phyloP scores from a whole-genome alignment of 2,329 filamentous ascomycete species.

The Fusarium sp. region DNA sequence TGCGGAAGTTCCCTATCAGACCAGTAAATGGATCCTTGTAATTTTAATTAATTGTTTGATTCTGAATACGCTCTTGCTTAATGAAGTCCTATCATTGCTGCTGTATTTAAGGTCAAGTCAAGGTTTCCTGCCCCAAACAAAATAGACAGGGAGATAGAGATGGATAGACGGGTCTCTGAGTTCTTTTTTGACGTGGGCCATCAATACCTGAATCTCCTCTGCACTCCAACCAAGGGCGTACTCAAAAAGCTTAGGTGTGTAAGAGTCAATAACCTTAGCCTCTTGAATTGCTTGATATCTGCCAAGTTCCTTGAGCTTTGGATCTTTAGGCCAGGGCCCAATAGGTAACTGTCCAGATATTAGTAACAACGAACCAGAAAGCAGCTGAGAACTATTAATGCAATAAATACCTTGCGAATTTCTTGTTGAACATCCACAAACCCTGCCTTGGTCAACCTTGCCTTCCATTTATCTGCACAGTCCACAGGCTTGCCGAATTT shows the following conservation, averaged over 20 bases:
- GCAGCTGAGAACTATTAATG: fast-evolving
- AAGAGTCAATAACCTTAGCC: conserved; percentile 21
- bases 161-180: conserved; percentile 24
- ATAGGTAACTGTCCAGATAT: conserved; percentile 5
- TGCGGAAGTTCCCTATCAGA: too few species aligned
- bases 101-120: neutral
- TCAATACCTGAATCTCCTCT: conserved; percentile 23
- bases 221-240: conserved; percentile 26
- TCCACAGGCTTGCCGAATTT: conserved; percentile 26
- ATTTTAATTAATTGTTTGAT: too few species aligned
- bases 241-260: conserved; percentile 29
- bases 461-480: conserved; percentile 8
- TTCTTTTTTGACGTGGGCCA: conserved; percentile 32
- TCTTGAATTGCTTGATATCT: conserved; percentile 20
- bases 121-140: conserved; percentile 27
- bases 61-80: too few species aligned
- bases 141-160: conserved; percentile 24
- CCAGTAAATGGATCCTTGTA: too few species aligned
- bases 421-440: conserved; percentile 16
- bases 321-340: conserved; percentile 16
- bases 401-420: neutral
- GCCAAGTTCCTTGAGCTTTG: conserved; percentile 22
- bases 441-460: neutral
- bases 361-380: fast-evolving
- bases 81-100: too few species aligned